Evolutionary conservation across 306 rosid genomes (phyloP).

Genomic region (Parietaria judaica): DNA sequence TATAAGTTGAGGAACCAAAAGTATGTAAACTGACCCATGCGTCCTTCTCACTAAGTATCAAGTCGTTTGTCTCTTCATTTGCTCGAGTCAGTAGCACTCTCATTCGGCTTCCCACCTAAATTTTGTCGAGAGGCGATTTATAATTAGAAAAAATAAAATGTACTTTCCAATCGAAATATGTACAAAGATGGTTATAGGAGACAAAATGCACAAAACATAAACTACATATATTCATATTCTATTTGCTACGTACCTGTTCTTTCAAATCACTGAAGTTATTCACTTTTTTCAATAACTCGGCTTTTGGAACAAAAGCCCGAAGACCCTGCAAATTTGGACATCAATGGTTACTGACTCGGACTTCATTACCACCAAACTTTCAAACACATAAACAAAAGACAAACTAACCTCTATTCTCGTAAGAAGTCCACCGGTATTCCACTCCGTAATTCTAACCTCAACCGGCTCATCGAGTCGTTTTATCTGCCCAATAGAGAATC

Average conservation of each 20-base stretch:
- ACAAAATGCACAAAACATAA: no score
- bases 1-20: conserved; percentile 10
- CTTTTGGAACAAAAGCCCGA: conserved; percentile 84
- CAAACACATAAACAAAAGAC: conserved; percentile 5
- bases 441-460: conserved; percentile 73
- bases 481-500: conserved; percentile 48
- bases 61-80: conserved; percentile 67
- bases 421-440: conserved; percentile 93
- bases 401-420: conserved; percentile 80
- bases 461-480: conserved; percentile 72
- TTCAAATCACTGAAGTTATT: conserved; percentile 72
- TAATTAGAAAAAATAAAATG: conserved; percentile 16
- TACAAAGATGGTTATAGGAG: no score
- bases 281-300: conserved; percentile 65
- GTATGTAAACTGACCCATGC: conserved; percentile 72
- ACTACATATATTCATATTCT: no score
- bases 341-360: conserved; percentile 9
- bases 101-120: conserved; percentile 64
- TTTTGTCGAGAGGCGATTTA: neutral
- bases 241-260: conserved; percentile 52
- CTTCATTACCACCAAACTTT: conserved; percentile 6
- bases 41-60: conserved; percentile 70
- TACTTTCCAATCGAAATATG: no score
- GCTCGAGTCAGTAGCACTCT: conserved; percentile 59
- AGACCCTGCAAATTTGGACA: conserved; percentile 55